These are phyloP conservation scores for Adansonia madagascariensis DNA, from an alignment of 441 rosid genomes.

Conservation along the genomic window DNA sequence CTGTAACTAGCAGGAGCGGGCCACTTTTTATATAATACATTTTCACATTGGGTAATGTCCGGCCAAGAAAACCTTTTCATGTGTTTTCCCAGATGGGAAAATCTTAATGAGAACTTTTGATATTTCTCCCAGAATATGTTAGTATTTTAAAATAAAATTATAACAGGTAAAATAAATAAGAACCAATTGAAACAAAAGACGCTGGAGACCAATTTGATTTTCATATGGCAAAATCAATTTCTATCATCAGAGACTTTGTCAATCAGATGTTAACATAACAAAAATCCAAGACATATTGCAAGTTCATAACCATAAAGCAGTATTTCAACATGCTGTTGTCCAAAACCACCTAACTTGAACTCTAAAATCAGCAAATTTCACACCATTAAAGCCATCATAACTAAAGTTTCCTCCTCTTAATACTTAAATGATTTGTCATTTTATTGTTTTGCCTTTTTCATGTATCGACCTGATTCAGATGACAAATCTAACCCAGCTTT, in stretches of 20 bases:
- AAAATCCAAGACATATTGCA: background rate
- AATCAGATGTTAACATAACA: background rate
- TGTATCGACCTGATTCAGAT: background rate
- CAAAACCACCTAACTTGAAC: background rate
- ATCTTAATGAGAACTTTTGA: background rate
- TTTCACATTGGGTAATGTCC: background rate
- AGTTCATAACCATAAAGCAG: background rate
- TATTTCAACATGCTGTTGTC: background rate
- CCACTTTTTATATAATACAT: background rate
- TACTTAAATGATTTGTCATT: background rate
- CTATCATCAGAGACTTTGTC: background rate
- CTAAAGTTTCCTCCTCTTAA: background rate
- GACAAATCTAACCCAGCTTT: background rate
- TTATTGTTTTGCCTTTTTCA: background rate
- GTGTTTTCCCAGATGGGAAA: background rate
- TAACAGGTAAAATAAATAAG: background rate
- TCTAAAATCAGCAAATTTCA: background rate
- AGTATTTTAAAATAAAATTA: background rate
- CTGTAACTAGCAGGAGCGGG: background rate
- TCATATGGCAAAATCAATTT: background rate
- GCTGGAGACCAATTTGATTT: background rate
- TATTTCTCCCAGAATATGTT: background rate
- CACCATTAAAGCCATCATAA: background rate
- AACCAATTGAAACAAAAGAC: background rate
- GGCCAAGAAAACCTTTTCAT: background rate